A percentile compares a stretch with the other conserved stretches of the same genome.
phyloP scores from a whole-genome alignment of 768 basidiomycete species.

The Tricholoma sp. region DNA sequence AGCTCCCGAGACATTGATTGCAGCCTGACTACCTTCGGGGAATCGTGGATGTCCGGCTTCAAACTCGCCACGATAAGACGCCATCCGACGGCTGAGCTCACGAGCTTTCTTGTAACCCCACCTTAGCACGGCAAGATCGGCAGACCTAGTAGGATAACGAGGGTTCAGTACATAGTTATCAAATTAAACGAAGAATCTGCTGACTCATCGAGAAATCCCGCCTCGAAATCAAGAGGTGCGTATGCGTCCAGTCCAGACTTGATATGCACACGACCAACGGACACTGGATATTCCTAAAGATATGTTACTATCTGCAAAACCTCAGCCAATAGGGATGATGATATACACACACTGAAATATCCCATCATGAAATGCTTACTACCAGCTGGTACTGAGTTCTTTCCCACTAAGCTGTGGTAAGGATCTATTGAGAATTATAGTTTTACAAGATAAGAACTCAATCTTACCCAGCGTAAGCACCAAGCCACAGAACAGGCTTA shows the following conservation, averaged over 20 bases:
- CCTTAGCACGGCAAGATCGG: slow-evolving; percentile 40
- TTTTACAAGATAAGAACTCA: no score
- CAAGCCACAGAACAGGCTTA: slow-evolving; percentile 47
- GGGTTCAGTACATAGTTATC: no score
- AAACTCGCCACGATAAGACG: slow-evolving; percentile 35
- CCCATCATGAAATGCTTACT: no score
- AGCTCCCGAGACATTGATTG: slow-evolving; percentile 11
- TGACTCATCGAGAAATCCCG: slow-evolving; percentile 40
- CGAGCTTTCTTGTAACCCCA: slow-evolving; percentile 53
- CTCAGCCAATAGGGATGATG: no score
- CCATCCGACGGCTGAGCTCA: slow-evolving; percentile 53
- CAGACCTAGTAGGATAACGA: slow-evolving; percentile 11
- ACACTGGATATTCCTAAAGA: slow-evolving; percentile 41
- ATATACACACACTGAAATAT: no score
- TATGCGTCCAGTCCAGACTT: slow-evolving; percentile 34
- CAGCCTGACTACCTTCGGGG: slow-evolving; percentile 28
- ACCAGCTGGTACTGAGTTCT: no score
- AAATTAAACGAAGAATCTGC: no score
- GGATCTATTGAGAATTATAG: no score
- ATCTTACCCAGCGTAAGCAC: slow-evolving; percentile 37
- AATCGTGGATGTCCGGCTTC: slow-evolving; percentile 32
- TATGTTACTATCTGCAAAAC: neutral
- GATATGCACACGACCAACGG: slow-evolving; percentile 46
- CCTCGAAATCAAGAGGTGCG: slow-evolving; percentile 39
- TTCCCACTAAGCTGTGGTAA: no score